phyloP scores from a whole-genome alignment of 805 yeast species.

The Candida caryicola region DNA sequence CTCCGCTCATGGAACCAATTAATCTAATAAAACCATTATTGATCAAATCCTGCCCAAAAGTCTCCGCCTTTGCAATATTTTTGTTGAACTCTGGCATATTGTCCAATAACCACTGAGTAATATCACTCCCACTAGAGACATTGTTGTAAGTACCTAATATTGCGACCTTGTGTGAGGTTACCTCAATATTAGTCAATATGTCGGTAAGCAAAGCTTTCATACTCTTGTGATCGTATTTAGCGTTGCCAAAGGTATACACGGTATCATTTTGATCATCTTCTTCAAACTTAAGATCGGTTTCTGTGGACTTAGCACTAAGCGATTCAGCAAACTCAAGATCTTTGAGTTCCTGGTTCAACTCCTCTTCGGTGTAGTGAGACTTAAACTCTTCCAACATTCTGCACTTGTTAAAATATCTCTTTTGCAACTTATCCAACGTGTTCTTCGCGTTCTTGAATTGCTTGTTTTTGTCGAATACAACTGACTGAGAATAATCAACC shows the following conservation, averaged over 20 bases:
- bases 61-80: slow-evolving; percentile 60
- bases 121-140: slow-evolving; percentile 58
- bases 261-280: slow-evolving; percentile 19
- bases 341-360: slow-evolving; percentile 29
- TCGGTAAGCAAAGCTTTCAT: slow-evolving; percentile 36
- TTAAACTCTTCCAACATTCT: slow-evolving; percentile 67
- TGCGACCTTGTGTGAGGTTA: slow-evolving; percentile 56
- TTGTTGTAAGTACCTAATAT: slow-evolving; percentile 66
- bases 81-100: slow-evolving; percentile 42
- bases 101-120: slow-evolving; percentile 57
- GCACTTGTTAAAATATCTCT: slow-evolving; percentile 74
- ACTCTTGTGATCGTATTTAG: slow-evolving; percentile 25
- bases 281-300: slow-evolving; percentile 8
- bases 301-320: slow-evolving; percentile 3
- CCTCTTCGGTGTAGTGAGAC: slow-evolving; percentile 45
- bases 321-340: slow-evolving; percentile 17
- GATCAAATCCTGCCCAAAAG: slow-evolving; percentile 70
- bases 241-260: slow-evolving; percentile 32
- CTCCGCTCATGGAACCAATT: slow-evolving; percentile 55
- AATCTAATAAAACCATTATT: slow-evolving; percentile 58
- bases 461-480: slow-evolving; percentile 49
- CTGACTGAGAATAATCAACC: slow-evolving; percentile 57
- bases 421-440: slow-evolving; percentile 56
- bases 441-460: slow-evolving; percentile 47
- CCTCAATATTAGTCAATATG: slow-evolving; percentile 46